A percentile compares a stretch with the other conserved stretches of the same genome.
phyloP scores from a whole-genome alignment of 192 early-diverging fungal species.

The Umbelopsis sp. region DNA sequence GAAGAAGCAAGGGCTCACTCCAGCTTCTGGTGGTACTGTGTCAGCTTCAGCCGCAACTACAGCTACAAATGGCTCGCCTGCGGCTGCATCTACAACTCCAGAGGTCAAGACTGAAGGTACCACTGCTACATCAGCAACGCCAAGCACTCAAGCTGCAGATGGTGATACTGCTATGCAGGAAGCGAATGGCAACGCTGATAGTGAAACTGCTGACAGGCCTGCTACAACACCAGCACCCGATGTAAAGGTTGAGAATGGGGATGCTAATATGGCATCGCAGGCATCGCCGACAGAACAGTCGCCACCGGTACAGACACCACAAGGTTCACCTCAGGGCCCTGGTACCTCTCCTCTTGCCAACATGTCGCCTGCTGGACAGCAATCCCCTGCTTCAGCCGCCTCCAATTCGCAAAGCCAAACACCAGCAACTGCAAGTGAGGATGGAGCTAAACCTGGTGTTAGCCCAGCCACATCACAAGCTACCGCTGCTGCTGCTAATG shows the following conservation, averaged over 20 bases:
- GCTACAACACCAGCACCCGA: not conserved
- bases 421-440: not conserved
- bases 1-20: constrained; percentile 51
- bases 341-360: not conserved
- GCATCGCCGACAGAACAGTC: constrained; percentile 2
- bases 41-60: constrained; percentile 3
- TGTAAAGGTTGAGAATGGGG: not conserved
- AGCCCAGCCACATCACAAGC: not conserved
- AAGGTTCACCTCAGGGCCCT: constrained; percentile 5
- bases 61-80: constrained; percentile 20
- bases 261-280: constrained; percentile 11
- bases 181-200: constrained; percentile 4
- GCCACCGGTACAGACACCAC: not conserved
- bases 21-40: constrained; percentile 19
- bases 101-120: constrained; percentile 25
- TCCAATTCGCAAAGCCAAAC: constrained; percentile 18
- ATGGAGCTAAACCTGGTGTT: not conserved
- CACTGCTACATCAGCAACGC: constrained; percentile 19
- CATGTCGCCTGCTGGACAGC: constrained; percentile 12
- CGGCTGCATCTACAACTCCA: constrained; percentile 23
- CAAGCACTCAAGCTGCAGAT: not conserved
- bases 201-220: constrained; percentile 2
- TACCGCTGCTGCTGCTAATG: not conserved
- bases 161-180: constrained; percentile 9
- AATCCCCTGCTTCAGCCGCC: constrained; percentile 24